Evolutionary conservation across 208 protist species (phyloP), one percentile per base, ranked within the genome.

Genomic region (Phytomonas francai): DNA sequence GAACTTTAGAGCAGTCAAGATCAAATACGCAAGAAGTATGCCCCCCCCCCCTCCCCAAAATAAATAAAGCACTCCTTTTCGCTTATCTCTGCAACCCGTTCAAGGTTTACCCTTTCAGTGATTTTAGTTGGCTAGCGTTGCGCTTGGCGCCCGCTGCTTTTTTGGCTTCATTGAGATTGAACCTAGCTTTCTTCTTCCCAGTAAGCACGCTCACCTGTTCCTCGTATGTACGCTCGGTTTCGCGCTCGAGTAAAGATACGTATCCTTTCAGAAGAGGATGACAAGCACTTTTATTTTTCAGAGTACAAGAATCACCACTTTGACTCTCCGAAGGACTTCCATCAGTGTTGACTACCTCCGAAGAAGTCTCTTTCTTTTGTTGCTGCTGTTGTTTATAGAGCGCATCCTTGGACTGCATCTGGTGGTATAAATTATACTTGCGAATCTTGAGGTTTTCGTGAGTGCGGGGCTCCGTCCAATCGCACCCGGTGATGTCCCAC

Each of bases 191-290:
- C 72, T 95, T 95, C 73, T 81, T 85, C 0, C 68, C 80, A 68
- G 74, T 81, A 34, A 95, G 72, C 33, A 73, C 72, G 6, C 67
- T 29, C 45, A 95, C 82, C 64, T 88, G 71, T 69, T 89, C 77
- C n/a, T 75, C 81, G 36, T 88, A 95, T n/a, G 87, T 93, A 0
- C 82, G 77, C 76, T 95, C 87, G n/a, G 72, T 82, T 61, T 87
- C 79, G 25, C 90, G 78, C 19, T 92, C 73, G 36, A 92, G 67
- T 39, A 95, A 76, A 54, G 81, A 79, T 4, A 91, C 82, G 61
- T 95, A 93, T 31, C 67, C 58, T 34, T 34, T 16, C 62, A 71
- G 61, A n/a, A 58, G 30, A 62, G 64, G 66, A 12, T 57, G 14
- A 19, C 8, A 27, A 30, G 30, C 67, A 2, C 59, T 45, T 19